Conservation (phyloP, 495 filamentous ascomycete genomes). For the Podospora appendiculata region DNA sequence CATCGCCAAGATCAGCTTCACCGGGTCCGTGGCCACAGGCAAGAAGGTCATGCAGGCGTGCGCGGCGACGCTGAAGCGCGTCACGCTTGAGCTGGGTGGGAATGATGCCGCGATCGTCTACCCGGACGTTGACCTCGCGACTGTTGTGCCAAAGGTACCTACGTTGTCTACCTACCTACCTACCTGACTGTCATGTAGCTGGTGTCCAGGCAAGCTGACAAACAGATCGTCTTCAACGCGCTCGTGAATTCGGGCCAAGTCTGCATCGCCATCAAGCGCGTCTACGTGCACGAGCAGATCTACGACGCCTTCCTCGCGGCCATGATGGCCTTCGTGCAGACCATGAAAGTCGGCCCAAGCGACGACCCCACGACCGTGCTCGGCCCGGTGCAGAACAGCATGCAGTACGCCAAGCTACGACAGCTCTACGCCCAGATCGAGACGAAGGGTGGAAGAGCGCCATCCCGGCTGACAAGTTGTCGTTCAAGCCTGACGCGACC, state of each 20-base stretch:
- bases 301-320: slow-evolving; percentile 51
- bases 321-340: slow-evolving; percentile 46
- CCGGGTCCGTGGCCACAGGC: slow-evolving; percentile 36
- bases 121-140: slow-evolving; percentile 56
- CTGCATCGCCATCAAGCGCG: slow-evolving; percentile 46
- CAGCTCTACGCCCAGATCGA: slow-evolving; percentile 31
- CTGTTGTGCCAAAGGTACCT: slow-evolving; percentile 43
- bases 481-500: too few species aligned
- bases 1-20: slow-evolving; percentile 22
- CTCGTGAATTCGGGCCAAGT: slow-evolving; percentile 54
- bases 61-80: slow-evolving; percentile 50
- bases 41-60: slow-evolving; percentile 48
- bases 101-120: slow-evolving; percentile 64
- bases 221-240: slow-evolving; percentile 7
- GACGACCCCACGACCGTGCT: slow-evolving; percentile 31
- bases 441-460: slow-evolving; percentile 26
- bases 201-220: too few species aligned
- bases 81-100: slow-evolving; percentile 48
- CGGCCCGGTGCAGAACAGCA: slow-evolving; percentile 53
- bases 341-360: slow-evolving; percentile 28
- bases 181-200: too few species aligned
- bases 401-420: slow-evolving; percentile 48
- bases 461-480: background rate
- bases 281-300: slow-evolving; percentile 61
- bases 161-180: slow-evolving; percentile 30